phyloP scores from a whole-genome alignment of 805 yeast genomes.

The Wickerhamomyces silvicola region DNA sequence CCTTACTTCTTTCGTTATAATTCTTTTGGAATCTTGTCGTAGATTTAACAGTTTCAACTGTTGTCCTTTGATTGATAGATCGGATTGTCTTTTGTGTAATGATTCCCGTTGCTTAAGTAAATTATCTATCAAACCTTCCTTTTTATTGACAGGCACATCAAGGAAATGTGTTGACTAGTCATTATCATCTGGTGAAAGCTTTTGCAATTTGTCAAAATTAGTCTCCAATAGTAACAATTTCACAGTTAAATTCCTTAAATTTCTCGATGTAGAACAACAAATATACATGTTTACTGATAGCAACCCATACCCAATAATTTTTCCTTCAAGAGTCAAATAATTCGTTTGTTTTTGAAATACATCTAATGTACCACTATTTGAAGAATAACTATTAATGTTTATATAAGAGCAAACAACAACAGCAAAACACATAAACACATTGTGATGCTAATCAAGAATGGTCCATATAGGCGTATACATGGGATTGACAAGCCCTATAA shows the following conservation, averaged over 20 bases:
- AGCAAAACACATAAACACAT: constrained; percentile 13
- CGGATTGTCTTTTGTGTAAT: constrained; percentile 14
- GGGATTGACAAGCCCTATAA: constrained; percentile 16
- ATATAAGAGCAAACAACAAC: neutral
- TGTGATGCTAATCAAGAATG: constrained; percentile 21
- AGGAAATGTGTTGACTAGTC: constrained; percentile 9
- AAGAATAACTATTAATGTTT: constrained; percentile 12
- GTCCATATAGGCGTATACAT: constrained; percentile 20
- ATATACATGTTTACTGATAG: constrained; percentile 5
- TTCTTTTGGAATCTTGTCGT: constrained; percentile 12
- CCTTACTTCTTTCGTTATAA: constrained; percentile 14
- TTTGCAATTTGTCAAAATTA: constrained; percentile 5
- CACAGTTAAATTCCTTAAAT: constrained; percentile 5
- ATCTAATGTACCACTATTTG: constrained; percentile 7
- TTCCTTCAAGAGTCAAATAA: constrained; percentile 9
- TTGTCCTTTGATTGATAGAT: constrained; percentile 12
- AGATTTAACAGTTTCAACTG: constrained; percentile 10
- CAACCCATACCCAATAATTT: constrained; percentile 7
- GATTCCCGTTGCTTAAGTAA: constrained; percentile 11
- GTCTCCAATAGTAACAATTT: constrained; percentile 17
- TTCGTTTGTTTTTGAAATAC: constrained; percentile 13
- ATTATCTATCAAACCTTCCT: constrained; percentile 21
- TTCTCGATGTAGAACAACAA: constrained; percentile 18
- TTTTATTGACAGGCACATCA: constrained; percentile 13
- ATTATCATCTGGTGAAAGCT: constrained; percentile 3